Conservation (phyloP, 345 rosid species). For the Microcos paniculata region DNA sequence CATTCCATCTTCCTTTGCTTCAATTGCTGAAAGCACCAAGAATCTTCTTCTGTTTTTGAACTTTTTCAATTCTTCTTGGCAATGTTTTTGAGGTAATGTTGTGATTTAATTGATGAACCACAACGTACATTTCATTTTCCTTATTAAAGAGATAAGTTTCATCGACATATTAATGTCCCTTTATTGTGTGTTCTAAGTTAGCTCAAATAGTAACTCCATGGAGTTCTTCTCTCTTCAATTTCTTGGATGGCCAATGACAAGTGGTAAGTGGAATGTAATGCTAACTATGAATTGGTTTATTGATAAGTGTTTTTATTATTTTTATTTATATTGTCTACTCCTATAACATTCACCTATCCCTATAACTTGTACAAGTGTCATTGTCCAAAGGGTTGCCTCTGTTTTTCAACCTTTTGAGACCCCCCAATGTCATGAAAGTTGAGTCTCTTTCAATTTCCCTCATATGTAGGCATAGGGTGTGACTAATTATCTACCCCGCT, state of each 20-base stretch:
- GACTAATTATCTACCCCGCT: background rate
- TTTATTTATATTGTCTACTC: too few species aligned
- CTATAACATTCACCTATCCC: background rate
- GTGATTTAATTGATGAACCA: too few species aligned
- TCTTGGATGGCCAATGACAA: background rate
- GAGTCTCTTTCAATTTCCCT: background rate
- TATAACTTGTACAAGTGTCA: background rate
- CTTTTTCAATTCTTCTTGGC: too few species aligned
- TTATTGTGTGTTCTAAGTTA: background rate
- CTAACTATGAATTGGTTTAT: background rate
- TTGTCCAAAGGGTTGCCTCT: background rate
- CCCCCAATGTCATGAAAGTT: slow-evolving; percentile 5
- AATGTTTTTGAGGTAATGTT: too few species aligned
- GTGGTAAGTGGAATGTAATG: background rate
- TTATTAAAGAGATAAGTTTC: too few species aligned
- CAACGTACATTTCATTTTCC: too few species aligned
- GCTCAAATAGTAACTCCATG: background rate
- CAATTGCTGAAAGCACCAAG: background rate
- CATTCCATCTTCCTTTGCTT: background rate
- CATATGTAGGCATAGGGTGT: background rate
- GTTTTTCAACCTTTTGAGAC: background rate
- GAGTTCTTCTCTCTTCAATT: background rate
- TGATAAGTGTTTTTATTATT: background rate
- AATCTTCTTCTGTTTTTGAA: background rate
- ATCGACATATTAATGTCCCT: too few species aligned